Base-by-base conservation (phyloP, 805 yeast species). In the Suhomyces emberorum region DNA sequence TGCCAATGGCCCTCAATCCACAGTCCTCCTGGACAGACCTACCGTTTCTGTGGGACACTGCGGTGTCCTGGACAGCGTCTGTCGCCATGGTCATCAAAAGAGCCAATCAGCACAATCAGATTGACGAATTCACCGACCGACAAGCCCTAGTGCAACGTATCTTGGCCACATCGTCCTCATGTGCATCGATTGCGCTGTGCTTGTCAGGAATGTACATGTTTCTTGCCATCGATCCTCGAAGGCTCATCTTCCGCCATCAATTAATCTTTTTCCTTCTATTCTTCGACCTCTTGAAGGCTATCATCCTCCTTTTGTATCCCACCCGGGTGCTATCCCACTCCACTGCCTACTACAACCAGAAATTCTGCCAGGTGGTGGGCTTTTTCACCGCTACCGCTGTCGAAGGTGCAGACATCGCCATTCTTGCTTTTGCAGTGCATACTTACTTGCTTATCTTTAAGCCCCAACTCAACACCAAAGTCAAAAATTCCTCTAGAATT, bases 401-500 rank as follows among this genome's bases (percentile, higher is more conserved):
- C 10, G 95, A 86, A 58, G 95, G 95, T 15, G 88, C 89, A 1
- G 97, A 88, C 59, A 53, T 87, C 23, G 88, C 93, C 12, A 88
- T 88, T 35, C 63, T 87, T 21, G 72, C 82, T 23, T 83, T 88
- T 61, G 95, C 96, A 1, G 60, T 88, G 11, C 96, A 88, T 59
- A 83, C 91, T 7, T 86, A 79, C 18, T 53, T 88, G 28, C 62
- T 87, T 20, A 82, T 88, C 4, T 84, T 86, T 57, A 65, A 68
- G 41, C 87, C 91, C 1, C 69, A 65, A 19, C 51, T 67, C 18
- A 54, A 59, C 21, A 67, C 70, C 39, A 70, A 66, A 39, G 67
- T 72, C 47, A 57, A 59, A 30, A 55, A 61, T 39, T 54, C 72
- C 10, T 41, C 49, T 32, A 50, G 69, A 30, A 55, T 55, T 5